phyloP scores from a whole-genome alignment of 2,329 filamentous ascomycete species.

The Cordyceps militaris region DNA sequence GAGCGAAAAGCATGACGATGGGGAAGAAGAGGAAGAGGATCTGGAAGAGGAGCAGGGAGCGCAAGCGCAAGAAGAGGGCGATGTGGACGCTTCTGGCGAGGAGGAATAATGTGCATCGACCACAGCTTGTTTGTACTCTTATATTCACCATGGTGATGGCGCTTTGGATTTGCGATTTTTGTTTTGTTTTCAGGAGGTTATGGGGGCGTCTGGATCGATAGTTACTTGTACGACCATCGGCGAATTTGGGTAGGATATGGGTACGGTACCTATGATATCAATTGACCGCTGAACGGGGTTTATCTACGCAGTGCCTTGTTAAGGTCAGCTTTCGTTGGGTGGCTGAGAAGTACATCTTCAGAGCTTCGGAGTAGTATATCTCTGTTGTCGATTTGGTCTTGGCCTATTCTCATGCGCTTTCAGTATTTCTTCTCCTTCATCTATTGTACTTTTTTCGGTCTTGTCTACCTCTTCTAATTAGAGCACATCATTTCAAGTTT shows the following conservation, averaged over 20 bases:
- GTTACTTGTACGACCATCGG: conserved; percentile 5
- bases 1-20: neutral
- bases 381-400: no score
- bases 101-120: conserved; percentile 20
- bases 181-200: neutral
- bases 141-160: neutral
- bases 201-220: conserved; percentile 1
- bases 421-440: no score
- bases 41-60: neutral
- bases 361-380: no score
- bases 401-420: no score
- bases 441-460: no score
- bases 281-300: no score
- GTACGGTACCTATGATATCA: neutral
- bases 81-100: conserved; percentile 30
- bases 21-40: neutral
- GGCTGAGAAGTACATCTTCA: no score
- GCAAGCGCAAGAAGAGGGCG: conserved; percentile 16
- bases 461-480: neutral
- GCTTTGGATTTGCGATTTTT: conserved; percentile 6
- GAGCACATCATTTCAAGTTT: neutral
- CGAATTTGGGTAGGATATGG: neutral
- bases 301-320: no score
- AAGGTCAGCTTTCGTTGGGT: no score
- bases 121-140: neutral